Conservation (phyloP, 2,329 filamentous ascomycete genomes). For the Hypoxylon sp. region DNA sequence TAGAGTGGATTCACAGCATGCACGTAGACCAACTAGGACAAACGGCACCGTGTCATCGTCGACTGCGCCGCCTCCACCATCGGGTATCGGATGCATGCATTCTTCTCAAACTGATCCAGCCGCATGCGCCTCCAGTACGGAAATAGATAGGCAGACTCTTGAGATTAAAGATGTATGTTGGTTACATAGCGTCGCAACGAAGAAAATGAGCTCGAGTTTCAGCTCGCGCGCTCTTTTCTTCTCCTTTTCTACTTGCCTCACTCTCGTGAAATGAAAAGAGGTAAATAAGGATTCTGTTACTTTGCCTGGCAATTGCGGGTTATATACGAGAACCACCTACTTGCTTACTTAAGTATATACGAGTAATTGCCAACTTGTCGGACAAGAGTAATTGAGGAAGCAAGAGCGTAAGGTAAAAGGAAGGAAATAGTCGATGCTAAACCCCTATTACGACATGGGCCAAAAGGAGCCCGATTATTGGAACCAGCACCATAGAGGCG, state of each 20-base stretch:
- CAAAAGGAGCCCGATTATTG: too few relatives aligned
- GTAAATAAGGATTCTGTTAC: background rate
- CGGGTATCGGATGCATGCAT: background rate
- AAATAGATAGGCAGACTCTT: slow-evolving; percentile 20
- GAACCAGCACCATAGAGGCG: too few relatives aligned
- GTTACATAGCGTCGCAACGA: background rate
- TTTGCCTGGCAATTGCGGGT: background rate
- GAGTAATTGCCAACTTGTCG: background rate
- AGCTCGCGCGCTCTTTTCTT: background rate
- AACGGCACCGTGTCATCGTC: slow-evolving; percentile 9
- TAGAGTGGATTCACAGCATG: slow-evolving; percentile 2
- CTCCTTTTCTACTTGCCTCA: background rate
- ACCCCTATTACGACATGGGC: background rate
- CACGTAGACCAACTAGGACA: background rate
- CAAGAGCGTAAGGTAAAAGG: background rate
- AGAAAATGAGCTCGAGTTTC: background rate
- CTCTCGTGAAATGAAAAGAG: background rate
- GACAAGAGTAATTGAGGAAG: background rate
- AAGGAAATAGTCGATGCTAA: background rate
- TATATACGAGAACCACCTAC: background rate
- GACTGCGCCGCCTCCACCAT: slow-evolving; percentile 21
- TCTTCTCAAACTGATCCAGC: slow-evolving; percentile 7
- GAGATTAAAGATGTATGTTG: slow-evolving; percentile 7
- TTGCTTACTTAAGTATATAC: background rate
- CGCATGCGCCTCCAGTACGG: slow-evolving; percentile 8